phyloP scores from a whole-genome alignment of 768 basidiomycete species.

The Russula brevipes region DNA sequence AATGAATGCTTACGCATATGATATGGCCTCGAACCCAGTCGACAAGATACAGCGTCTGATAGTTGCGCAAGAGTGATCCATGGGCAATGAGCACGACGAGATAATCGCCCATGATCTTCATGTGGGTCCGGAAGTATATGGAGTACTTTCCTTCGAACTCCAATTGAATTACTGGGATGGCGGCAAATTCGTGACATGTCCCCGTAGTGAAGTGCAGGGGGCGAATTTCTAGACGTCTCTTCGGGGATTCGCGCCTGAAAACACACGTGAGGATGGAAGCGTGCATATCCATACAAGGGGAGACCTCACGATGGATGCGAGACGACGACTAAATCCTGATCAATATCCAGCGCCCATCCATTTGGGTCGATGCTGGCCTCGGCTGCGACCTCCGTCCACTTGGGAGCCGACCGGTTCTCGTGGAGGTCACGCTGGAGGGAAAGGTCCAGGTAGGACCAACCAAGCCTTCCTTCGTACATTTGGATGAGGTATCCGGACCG shows the following conservation, averaged over 20 bases:
- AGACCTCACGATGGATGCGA: conserved; percentile 1
- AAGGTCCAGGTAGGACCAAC: conserved; percentile 13
- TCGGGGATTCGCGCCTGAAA: neutral
- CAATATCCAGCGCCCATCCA: conserved; percentile 9
- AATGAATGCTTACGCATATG: neutral
- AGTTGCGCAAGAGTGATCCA: neutral
- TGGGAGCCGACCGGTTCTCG: neutral
- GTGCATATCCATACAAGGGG: neutral
- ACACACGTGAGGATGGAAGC: neutral
- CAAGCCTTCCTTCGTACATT: neutral
- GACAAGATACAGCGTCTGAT: conserved; percentile 8
- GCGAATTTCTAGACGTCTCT: neutral
- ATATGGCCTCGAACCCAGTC: conserved; percentile 1
- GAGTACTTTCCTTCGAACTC: conserved; percentile 8
- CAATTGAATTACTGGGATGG: neutral
- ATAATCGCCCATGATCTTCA: conserved; percentile 4
- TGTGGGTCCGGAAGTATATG: neutral
- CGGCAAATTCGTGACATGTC: neutral
- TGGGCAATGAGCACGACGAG: conserved; percentile 18
- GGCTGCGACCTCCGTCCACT: conserved; percentile 4
- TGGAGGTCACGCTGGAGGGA: neutral
- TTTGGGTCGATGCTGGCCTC: conserved; percentile 26
- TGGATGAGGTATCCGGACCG: conserved; percentile 14
- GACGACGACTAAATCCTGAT: conserved; percentile 11
- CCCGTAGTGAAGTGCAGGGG: conserved; percentile 8